Percentiles rank a stretch among this genome's conserved stretches.
These are phyloP conservation scores for Puccinia brachypodii DNA, from an alignment of 1,284 basidiomycete species.

Conservation along the genomic window DNA sequence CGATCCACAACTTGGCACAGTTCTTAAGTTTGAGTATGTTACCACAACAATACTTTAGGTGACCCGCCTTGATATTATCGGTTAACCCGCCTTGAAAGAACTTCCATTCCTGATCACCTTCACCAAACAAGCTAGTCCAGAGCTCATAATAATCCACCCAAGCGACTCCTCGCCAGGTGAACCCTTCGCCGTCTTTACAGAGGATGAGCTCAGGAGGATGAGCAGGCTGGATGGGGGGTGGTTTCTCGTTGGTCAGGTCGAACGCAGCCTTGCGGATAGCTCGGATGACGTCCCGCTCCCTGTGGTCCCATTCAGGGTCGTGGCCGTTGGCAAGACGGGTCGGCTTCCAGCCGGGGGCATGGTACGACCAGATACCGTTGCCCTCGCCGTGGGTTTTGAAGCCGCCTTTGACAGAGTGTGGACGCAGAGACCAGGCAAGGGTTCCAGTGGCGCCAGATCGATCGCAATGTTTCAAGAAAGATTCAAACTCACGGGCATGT, in stretches of 20 bases:
- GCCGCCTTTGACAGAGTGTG: conserved; percentile 53
- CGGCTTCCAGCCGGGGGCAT: conserved; percentile 49
- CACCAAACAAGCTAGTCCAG: neutral
- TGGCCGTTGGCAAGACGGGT: neutral
- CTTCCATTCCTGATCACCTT: conserved; percentile 28
- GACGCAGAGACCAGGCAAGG: conserved; percentile 55
- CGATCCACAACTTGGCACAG: neutral
- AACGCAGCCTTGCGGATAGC: conserved; percentile 38
- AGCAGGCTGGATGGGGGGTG: neutral
- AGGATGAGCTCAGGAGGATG: conserved; percentile 19
- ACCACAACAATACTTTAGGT: conserved; percentile 25
- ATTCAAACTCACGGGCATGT: conserved; percentile 50
- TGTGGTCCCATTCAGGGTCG: conserved; percentile 41
- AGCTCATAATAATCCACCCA: conserved; percentile 45
- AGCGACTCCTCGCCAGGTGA: conserved; percentile 41
- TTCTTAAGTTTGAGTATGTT: conserved; percentile 9
- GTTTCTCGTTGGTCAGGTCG: conserved; percentile 26
- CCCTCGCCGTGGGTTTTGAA: conserved; percentile 56
- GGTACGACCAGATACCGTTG: conserved; percentile 54
- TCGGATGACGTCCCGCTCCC: conserved; percentile 37
- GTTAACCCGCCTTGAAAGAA: conserved; percentile 35
- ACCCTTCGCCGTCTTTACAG: conserved; percentile 21
- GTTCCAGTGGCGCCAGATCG: conserved; percentile 45
- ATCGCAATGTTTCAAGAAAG: conserved; percentile 50
- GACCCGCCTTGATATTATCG: conserved; percentile 44